These are phyloP conservation scores for Botrytis galanthina DNA, from an alignment of 2,329 filamentous ascomycete species.

Conservation along the genomic window DNA sequence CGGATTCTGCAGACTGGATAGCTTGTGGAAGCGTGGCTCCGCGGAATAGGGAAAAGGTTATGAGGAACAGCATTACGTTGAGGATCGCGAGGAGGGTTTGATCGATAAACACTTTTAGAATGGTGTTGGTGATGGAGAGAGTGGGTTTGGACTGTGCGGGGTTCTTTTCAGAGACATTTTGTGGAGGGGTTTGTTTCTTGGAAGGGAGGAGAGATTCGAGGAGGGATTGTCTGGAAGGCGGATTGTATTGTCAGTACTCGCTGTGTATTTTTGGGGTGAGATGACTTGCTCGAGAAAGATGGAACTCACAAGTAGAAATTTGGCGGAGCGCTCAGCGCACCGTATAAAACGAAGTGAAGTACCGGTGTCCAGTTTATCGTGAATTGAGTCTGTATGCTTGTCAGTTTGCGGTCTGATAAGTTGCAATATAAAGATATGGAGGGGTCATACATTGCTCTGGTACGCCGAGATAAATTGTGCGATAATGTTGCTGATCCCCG, in stretches of 20 bases:
- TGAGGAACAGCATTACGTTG: constrained; percentile 65
- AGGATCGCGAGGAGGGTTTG: constrained; percentile 61
- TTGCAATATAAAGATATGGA: not conserved
- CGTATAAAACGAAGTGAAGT: constrained; percentile 74
- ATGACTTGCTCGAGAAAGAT: not conserved
- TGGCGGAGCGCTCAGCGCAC: constrained; percentile 70
- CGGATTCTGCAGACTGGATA: constrained; percentile 45
- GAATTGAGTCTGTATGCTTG: constrained; percentile 51
- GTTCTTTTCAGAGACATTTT: not conserved
- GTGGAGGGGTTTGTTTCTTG: constrained; percentile 36
- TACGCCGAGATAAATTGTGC: constrained; percentile 69
- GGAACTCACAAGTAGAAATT: constrained; percentile 73
- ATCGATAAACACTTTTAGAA: constrained; percentile 47
- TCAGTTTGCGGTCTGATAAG: not conserved
- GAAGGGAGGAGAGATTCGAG: constrained; percentile 74
- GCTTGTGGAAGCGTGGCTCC: constrained; percentile 45
- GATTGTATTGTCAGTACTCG: not conserved
- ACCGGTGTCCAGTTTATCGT: constrained; percentile 65
- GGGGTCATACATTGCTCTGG: constrained; percentile 38
- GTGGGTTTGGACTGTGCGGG: constrained; percentile 44
- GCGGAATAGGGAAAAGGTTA: constrained; percentile 48
- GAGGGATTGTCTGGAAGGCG: constrained; percentile 59
- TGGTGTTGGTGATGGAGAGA: constrained; percentile 35
- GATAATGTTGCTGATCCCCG: constrained; percentile 45
- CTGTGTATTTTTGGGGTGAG: fast-evolving